Conservation (phyloP, 306 rosid species). For the Hippophae tibetana region DNA sequence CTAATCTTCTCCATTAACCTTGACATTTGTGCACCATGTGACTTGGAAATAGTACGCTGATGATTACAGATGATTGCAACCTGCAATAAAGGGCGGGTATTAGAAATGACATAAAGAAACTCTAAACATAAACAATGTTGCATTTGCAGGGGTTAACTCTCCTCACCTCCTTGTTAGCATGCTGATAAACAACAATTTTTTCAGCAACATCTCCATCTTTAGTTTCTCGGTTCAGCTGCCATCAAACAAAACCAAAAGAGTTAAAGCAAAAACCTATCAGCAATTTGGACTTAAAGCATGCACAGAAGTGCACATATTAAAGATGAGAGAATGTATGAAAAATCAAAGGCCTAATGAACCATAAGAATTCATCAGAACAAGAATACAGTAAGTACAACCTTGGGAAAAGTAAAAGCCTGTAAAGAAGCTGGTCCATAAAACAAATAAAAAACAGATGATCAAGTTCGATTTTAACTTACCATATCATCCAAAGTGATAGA, state of each 20-base stretch:
- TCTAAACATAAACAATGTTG: constrained; percentile 5
- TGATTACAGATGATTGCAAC: constrained; percentile 98
- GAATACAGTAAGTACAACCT: too few species aligned
- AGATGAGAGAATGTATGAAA: neutral
- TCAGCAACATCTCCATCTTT: constrained; percentile 67
- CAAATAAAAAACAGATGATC: neutral
- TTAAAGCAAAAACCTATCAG: neutral
- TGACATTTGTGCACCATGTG: constrained; percentile 73
- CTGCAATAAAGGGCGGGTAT: constrained; percentile 34
- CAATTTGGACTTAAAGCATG: neutral
- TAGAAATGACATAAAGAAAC: constrained; percentile 13
- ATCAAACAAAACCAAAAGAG: constrained; percentile 3
- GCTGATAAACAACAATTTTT: constrained; percentile 66
- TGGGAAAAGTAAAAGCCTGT: neutral
- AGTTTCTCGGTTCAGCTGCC: constrained; percentile 66
- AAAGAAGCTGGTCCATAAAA: too few species aligned
- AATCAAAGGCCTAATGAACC: neutral
- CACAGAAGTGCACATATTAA: neutral
- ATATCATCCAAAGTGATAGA: constrained; percentile 85
- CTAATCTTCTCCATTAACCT: constrained; percentile 61
- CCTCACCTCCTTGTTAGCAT: constrained; percentile 88
- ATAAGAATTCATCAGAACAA: too few species aligned
- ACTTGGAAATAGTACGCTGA: constrained; percentile 93
- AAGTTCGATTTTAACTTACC: constrained; percentile 29
- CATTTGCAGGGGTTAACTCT: neutral